Conservation (phyloP, 441 rosid genomes). For the Adansonia rubrostipa region DNA sequence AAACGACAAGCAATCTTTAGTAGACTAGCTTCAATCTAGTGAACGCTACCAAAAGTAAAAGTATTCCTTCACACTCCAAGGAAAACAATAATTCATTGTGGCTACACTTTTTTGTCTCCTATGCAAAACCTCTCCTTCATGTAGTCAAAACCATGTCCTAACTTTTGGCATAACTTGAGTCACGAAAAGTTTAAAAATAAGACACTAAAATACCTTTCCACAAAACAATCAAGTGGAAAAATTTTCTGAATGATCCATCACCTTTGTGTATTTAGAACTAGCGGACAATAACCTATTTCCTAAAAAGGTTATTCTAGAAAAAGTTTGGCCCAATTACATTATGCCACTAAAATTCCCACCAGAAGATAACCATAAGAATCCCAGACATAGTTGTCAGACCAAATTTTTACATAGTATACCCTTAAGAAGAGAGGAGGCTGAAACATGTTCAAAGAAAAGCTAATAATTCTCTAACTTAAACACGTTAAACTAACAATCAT, state of each 20-base stretch:
- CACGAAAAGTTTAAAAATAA: neutral
- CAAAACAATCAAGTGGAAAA: neutral
- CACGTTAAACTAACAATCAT: neutral
- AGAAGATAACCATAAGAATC: neutral
- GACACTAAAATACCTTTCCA: neutral
- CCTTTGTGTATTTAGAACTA: neutral
- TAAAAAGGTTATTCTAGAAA: neutral
- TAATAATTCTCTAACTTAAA: neutral
- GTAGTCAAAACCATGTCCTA: neutral
- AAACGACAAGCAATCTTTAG: neutral
- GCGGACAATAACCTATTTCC: neutral
- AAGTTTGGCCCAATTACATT: neutral
- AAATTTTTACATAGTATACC: neutral
- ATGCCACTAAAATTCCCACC: neutral
- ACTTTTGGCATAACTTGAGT: neutral
- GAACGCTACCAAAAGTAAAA: neutral
- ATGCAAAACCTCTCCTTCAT: neutral
- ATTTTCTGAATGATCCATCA: neutral
- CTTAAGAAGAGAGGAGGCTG: neutral
- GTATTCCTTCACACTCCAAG: neutral
- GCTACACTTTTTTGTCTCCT: neutral
- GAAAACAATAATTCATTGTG: neutral
- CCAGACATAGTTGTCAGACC: neutral
- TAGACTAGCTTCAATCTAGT: neutral
- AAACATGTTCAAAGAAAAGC: neutral